Evolutionary conservation across 805 yeast species (phyloP), one percentile per base, ranked within the genome.

Genomic region (Kodamaea neixiangensis): DNA sequence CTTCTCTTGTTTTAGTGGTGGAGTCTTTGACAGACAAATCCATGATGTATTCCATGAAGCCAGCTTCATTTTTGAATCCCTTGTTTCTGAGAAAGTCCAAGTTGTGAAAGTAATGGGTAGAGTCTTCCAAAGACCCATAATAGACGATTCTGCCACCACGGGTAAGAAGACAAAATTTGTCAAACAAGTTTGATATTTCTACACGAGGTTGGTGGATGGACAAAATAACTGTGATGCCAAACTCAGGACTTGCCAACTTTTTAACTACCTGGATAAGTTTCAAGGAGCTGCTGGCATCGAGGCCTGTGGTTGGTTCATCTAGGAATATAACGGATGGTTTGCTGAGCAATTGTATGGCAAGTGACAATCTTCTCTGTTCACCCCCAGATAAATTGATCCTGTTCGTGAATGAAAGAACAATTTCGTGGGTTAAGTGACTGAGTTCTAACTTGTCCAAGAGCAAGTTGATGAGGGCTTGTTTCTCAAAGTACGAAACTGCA

Each of bases 261-360:
- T 82, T 79, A 49, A 90, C 74, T 0, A 89, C 81, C 42, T 77
- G 71, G 13, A 89, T 78, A 33, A 89, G 71, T 50, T 83, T 69
- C 55, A 76, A 79, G 0, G 96, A 92, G 10, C 91, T 83, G 54
- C 82, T 83, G 4, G 96, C 84, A 65, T 89, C 96, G 31, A 89
- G 68, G 0, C 96, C 96, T 0, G 96, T 89, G 0, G 96, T 89
- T 5, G 96, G 96, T 59, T 89, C 96, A 64, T 89, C 97, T 40
- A 89, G 67, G 59, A 89, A 89, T 53, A 90, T 66, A 1, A 89
- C 71, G 0, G 91, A 81, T 0, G 96, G 96, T 55, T 83, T 86
- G 5, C 87, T 80, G 44, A 89, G 72, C 61, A 89, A 69, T 63
- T 89, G 96, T 14, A 89, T 80, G 0, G 89, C 96, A 34, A 89